Conservation (phyloP, 2,329 filamentous ascomycete species). For the Penicillium sp. region DNA sequence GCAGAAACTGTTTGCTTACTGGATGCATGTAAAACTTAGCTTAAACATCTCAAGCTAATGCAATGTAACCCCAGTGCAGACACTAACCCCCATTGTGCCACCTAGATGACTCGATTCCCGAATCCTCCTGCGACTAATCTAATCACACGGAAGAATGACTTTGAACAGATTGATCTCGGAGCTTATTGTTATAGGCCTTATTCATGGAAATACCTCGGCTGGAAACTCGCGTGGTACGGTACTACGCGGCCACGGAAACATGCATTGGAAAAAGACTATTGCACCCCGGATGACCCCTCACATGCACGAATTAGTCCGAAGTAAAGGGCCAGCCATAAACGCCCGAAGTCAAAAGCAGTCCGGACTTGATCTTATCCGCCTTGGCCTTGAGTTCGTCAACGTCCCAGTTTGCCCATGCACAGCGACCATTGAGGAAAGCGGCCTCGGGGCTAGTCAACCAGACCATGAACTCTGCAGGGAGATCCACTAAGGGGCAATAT, state of each 20-base stretch:
- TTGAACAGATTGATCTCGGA: neutral
- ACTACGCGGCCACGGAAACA: neutral
- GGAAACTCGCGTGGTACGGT: neutral
- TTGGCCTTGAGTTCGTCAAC: conserved; percentile 36
- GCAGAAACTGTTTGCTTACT: neutral
- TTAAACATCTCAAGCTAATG: neutral
- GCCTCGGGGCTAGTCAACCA: conserved; percentile 40
- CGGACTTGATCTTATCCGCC: conserved; percentile 16
- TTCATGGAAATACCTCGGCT: neutral
- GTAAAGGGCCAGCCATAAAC: neutral
- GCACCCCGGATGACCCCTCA: neutral
- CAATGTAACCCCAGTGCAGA: neutral
- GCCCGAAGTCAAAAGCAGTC: neutral
- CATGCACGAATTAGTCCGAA: neutral
- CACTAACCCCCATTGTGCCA: neutral
- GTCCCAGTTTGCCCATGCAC: conserved; percentile 40
- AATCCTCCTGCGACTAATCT: neutral
- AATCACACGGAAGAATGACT: neutral
- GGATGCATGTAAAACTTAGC: too few species aligned
- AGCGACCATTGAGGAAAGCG: conserved; percentile 37
- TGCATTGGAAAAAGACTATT: neutral
- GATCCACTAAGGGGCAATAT: conserved; percentile 10
- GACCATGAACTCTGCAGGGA: conserved; percentile 29
- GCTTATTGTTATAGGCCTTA: neutral
- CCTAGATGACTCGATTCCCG: neutral